Conservation (phyloP, 768 basidiomycete genomes). For the Chalciporus sphaerocephalus region DNA sequence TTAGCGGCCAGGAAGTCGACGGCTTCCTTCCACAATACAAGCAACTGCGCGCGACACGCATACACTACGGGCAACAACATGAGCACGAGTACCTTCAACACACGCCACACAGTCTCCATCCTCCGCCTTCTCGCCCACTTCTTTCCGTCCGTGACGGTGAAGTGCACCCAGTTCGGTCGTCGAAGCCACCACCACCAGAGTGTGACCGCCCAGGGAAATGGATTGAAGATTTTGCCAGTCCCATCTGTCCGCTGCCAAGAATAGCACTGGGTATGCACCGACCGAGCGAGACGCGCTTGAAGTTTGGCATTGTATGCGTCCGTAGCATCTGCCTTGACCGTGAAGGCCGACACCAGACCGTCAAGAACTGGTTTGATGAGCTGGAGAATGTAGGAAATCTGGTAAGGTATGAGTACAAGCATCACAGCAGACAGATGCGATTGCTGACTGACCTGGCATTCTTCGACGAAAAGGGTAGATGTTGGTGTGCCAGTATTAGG, state of each 20-base stretch:
- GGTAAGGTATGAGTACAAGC: neutral
- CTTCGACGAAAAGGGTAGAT: conserved; percentile 27
- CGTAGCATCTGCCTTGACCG: conserved; percentile 20
- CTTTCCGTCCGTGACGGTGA: conserved; percentile 35
- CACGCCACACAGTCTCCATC: conserved; percentile 1
- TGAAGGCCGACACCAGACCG: conserved; percentile 20
- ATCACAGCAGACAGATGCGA: neutral
- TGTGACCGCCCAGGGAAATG: conserved; percentile 37
- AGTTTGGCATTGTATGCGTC: conserved; percentile 26
- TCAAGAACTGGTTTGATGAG: conserved; percentile 29
- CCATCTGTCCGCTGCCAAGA: conserved; percentile 41
- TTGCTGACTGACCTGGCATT: conserved; percentile 24
- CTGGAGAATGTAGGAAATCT: conserved; percentile 29
- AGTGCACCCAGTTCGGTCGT: conserved; percentile 34
- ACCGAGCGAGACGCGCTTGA: conserved; percentile 15
- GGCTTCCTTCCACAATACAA: neutral
- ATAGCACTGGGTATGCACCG: conserved; percentile 28
- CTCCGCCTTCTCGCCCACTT: conserved; percentile 27
- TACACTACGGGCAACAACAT: conserved; percentile 7
- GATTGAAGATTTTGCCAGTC: conserved; percentile 34
- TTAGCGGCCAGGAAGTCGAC: neutral
- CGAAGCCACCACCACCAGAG: conserved; percentile 37
- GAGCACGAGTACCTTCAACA: conserved; percentile 3
- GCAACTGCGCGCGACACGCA: conserved; percentile 4
- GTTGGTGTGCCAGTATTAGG: conserved; percentile 27